Conservation (phyloP, 1,284 basidiomycete species). For the Grifola frondosa region DNA sequence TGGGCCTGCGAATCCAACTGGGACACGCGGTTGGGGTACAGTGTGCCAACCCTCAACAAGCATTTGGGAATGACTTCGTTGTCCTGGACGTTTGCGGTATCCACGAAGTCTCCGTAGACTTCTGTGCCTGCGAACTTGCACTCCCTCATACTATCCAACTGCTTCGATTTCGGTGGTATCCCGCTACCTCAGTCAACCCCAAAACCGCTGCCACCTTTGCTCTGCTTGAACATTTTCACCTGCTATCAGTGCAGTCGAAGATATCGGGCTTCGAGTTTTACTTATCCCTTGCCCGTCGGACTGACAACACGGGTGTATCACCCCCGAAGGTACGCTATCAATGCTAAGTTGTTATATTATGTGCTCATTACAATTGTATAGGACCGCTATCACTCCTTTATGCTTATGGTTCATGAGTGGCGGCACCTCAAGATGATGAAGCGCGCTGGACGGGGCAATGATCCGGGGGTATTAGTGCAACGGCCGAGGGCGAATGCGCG, state of each 20-base stretch:
- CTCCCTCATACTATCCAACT: slow-evolving; percentile 22
- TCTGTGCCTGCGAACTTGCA: slow-evolving; percentile 29
- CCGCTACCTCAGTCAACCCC: slow-evolving; percentile 26
- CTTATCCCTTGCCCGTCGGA: slow-evolving; percentile 25
- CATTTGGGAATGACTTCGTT: slow-evolving; percentile 20
- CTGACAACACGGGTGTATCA: slow-evolving; percentile 12
- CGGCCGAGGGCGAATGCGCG: slow-evolving; percentile 29
- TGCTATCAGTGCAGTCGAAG: slow-evolving; percentile 21
- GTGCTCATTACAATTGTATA: slow-evolving; percentile 3
- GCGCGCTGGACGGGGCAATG: slow-evolving; percentile 21
- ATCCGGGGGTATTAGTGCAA: slow-evolving; percentile 13
- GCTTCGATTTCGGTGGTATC: slow-evolving; percentile 27
- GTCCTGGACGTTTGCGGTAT: slow-evolving; percentile 33
- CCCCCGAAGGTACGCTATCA: not conserved
- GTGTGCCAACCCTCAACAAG: slow-evolving; percentile 5
- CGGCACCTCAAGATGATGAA: slow-evolving; percentile 27
- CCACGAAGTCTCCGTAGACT: slow-evolving; percentile 31
- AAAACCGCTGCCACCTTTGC: slow-evolving; percentile 29
- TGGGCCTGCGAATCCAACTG: slow-evolving; percentile 17
- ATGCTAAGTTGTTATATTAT: not conserved
- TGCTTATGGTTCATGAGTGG: slow-evolving; percentile 7
- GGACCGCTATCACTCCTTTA: slow-evolving; percentile 10
- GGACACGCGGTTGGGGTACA: slow-evolving; percentile 18
- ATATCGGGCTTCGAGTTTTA: slow-evolving; percentile 22
- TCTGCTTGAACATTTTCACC: slow-evolving; percentile 29